Conservation (phyloP, 1,284 basidiomycete genomes). For the Apiotrichum veenhuisii region DNA sequence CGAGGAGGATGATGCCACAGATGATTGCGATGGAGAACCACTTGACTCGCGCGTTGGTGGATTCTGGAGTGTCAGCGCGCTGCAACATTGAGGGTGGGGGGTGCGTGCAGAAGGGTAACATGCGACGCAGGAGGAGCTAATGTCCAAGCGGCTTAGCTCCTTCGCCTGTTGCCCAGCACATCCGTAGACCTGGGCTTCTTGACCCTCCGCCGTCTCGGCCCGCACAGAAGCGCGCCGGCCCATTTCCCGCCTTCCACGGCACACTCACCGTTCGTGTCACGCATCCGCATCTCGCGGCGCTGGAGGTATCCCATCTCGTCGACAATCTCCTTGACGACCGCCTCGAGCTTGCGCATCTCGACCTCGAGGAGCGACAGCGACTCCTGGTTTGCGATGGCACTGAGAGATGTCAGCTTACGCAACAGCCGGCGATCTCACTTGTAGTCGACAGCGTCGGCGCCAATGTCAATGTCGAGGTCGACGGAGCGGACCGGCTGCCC, state of each 20-base stretch:
- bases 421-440: conserved; percentile 58
- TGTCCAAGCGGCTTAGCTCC: too few species aligned
- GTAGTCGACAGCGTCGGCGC: conserved; percentile 97
- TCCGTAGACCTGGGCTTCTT: too few species aligned
- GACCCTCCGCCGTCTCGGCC: background rate
- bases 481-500: conserved; percentile 61
- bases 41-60: conserved; percentile 86
- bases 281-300: conserved; percentile 79
- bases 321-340: conserved; percentile 85
- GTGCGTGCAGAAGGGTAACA: too few species aligned
- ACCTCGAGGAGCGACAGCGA: conserved; percentile 92
- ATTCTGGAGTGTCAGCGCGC: conserved; percentile 58
- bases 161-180: too few species aligned
- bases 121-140: too few species aligned
- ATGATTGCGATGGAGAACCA: conserved; percentile 89
- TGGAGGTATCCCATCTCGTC: conserved; percentile 94
- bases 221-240: background rate
- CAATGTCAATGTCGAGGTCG: conserved; percentile 95
- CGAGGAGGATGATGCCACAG: conserved; percentile 71
- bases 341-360: conserved; percentile 97
- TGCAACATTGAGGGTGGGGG: background rate
- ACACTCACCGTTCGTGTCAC: conserved; percentile 81
- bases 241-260: too few species aligned
- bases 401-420: conserved; percentile 43
- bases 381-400: conserved; percentile 97